Evolutionary conservation across 2,329 filamentous ascomycete genomes (phyloP), one percentile per base, ranked within the genome.

Genomic region (Fusarium incarnatum): DNA sequence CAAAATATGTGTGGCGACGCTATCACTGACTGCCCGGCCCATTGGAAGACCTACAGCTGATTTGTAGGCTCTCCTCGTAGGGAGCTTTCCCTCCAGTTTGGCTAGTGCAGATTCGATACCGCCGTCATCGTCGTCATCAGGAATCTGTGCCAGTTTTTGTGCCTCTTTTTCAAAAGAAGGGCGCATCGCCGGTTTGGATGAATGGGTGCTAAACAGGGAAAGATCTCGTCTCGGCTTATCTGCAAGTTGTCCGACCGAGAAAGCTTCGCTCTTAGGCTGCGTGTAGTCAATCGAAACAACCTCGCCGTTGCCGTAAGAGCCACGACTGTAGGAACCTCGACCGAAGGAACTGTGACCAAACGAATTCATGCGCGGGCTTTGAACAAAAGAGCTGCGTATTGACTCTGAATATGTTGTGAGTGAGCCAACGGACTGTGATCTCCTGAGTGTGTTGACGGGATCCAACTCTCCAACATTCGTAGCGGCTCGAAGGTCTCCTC

Each of bases 31-130:
- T 4, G 67, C 47, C 4, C 42, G 32, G 6, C 70, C 15, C 67
- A 74, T 11, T 70, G 59, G 12, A 50, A 37, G 47, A 22, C 83
- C 81, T 67, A 83, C 82, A 16, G 66, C 60, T 18, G 69, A 76
- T 55, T 79, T 81, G 28, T 78, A 77, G 1, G 78, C 67, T 72
- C 79, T 88, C 72, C 86, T 89, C 76, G 91, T 87, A 1, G 66
- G 59, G 73, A 91, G 96, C 72, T 89, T 95, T 12, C 96, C 96
- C 81, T 99, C 96, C 1, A 99, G 85, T 76, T 98, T 99, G 73
- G 94, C 81, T 53, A 99, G 80, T 1, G 96, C 93, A n/a, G 94
- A 94, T 77, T 98, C 96, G 27, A 98, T 90, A 15, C 95, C 95
- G 9, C 94, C 94, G 76, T 90, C 87, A 18, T 83, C 78, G 40